Evolutionary conservation across 129 eudicot genomes (phyloP).

Genomic region (Smallanthus sonchifolius): DNA sequence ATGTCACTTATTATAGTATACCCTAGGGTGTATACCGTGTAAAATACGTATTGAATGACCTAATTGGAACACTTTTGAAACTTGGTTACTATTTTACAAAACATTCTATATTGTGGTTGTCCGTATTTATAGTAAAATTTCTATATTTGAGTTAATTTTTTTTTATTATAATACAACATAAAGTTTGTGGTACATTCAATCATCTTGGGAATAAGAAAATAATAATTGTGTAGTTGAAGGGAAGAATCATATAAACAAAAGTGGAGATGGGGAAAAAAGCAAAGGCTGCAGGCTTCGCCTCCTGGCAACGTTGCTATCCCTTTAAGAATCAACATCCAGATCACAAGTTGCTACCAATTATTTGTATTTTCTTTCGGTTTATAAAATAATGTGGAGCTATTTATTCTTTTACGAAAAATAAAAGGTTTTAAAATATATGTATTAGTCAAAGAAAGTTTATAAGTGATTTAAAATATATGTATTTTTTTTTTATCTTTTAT

Average conservation of each 20-base stretch:
- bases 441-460: too few species aligned
- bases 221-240: conserved; percentile 33
- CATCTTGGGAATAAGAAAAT: neutral
- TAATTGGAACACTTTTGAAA: too few species aligned
- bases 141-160: too few species aligned
- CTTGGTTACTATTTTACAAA: too few species aligned
- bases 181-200: neutral
- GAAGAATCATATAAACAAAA: conserved; percentile 28
- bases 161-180: too few species aligned
- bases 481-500: too few species aligned
- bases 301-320: conserved; percentile 43
- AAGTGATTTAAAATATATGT: too few species aligned
- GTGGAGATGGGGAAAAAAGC: conserved; percentile 23
- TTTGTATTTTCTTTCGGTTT: neutral
- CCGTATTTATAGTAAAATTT: too few species aligned
- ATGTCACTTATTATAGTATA: too few species aligned
- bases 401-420: neutral
- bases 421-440: neutral
- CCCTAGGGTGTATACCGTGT: too few species aligned
- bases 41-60: too few species aligned
- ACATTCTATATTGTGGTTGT: too few species aligned
- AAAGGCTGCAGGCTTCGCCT: conserved; percentile 37
- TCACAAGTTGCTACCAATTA: conserved; percentile 18
- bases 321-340: conserved; percentile 36
- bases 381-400: neutral